Conservation (phyloP, 176 grass and related monocot species). For the Chrysopogon serrulatus region DNA sequence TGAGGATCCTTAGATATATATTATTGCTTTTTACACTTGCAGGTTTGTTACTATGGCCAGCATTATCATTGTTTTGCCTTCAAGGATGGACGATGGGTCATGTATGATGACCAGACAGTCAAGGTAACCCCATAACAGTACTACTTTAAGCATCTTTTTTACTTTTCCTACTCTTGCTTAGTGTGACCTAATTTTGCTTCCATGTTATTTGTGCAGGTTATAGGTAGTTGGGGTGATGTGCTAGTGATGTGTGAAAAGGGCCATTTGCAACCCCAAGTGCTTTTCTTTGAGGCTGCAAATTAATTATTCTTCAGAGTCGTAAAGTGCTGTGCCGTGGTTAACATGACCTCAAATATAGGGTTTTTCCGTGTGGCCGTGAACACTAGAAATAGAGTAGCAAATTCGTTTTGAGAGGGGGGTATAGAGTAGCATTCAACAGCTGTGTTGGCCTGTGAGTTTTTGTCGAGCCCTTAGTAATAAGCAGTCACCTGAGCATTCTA, state of each 20-base stretch:
- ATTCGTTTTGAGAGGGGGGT: slow-evolving; percentile 22
- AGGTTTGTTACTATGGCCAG: slow-evolving; percentile 99
- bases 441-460: not conserved
- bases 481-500: slow-evolving; percentile 15
- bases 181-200: not conserved
- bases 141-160: not conserved
- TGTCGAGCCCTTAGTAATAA: slow-evolving; percentile 25
- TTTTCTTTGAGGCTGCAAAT: slow-evolving; percentile 86
- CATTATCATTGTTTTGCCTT: slow-evolving; percentile 99
- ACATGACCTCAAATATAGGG: slow-evolving; percentile 31
- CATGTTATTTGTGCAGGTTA: slow-evolving; percentile 45
- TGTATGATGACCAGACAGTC: slow-evolving; percentile 99
- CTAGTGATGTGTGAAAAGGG: slow-evolving; percentile 89
- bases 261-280: slow-evolving; percentile 97
- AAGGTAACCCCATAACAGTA: slow-evolving; percentile 55
- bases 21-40: slow-evolving; percentile 24
- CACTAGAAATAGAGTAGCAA: slow-evolving; percentile 33
- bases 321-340: slow-evolving; percentile 7
- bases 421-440: slow-evolving; percentile 21
- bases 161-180: not conserved
- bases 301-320: slow-evolving; percentile 40
- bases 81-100: slow-evolving; percentile 85
- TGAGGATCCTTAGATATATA: not conserved
- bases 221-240: slow-evolving; percentile 89
- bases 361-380: slow-evolving; percentile 25